Evolutionary conservation across 140 eudicot genomes (phyloP).

Genomic region (Oenanthe javanica): DNA sequence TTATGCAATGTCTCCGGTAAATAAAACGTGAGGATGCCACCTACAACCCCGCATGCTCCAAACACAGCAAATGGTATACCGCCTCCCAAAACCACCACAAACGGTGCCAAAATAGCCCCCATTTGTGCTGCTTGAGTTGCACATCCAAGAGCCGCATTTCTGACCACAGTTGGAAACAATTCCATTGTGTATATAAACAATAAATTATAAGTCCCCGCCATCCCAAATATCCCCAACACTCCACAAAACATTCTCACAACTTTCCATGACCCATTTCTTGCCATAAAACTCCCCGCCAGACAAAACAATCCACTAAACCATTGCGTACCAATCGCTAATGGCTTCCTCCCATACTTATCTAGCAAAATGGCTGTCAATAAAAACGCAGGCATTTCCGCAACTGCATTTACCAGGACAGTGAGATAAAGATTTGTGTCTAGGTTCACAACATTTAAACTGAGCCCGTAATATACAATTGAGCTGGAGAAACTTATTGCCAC

Average conservation of each 20-base stretch:
- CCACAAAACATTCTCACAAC: conserved; percentile 54
- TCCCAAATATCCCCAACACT: conserved; percentile 75
- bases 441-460: conserved; percentile 69
- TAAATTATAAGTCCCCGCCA: conserved; percentile 81
- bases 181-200: conserved; percentile 70
- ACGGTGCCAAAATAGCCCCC: conserved; percentile 64
- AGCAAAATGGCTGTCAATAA: conserved; percentile 56
- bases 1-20: conserved; percentile 67
- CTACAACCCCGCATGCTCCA: conserved; percentile 67
- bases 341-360: conserved; percentile 69
- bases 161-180: conserved; percentile 85
- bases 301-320: conserved; percentile 85
- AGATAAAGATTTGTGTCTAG: conserved; percentile 68
- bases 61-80: conserved; percentile 60
- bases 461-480: conserved; percentile 67
- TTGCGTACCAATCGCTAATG: conserved; percentile 63
- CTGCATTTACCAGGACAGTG: conserved; percentile 55
- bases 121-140: conserved; percentile 58
- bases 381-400: conserved; percentile 78
- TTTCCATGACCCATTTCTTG: conserved; percentile 44
- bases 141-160: conserved; percentile 70
- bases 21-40: conserved; percentile 52
- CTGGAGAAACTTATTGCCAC: conserved; percentile 52
- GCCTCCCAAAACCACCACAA: conserved; percentile 72
- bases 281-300: conserved; percentile 38